Evolutionary conservation across 306 rosid species (phyloP), one percentile per base, ranked within the genome.

Genomic region (Sphenostylis stenocarpa): DNA sequence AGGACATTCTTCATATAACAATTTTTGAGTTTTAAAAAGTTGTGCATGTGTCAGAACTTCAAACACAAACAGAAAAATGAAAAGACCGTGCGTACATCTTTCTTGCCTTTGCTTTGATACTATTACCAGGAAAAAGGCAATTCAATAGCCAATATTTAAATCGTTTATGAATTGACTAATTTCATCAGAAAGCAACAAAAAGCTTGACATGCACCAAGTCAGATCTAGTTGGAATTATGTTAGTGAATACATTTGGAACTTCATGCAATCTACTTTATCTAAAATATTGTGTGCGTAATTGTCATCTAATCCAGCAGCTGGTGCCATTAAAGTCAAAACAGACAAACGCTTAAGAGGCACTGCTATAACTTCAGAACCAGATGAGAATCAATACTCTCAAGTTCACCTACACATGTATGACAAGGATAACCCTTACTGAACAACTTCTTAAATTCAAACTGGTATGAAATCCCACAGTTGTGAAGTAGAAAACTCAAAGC

Each of bases 11-110:
- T 57, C 45, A 72, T 71, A 51, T 11, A 61, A 82, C 77, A 72
- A 19, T 53, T 58, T 45, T 73, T 36, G 19, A 53, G 17, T 57
- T 67, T 81, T 43, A 26, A 68, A 34, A 39, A 67, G 44, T 20
- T 51, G 26, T 47, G 65, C 38, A 71, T 53, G 41, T 12, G 60
- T 82, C 44, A 79, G 66, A 55, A 57, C 53, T 70, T 44, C 56
- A 53, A 45, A 39, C 48, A 64, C 34, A 16, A 28, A 67, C 6
- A 68, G 47, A 0, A 31, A 4, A 4, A 72, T n/a, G n/a, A 36
- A 47, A 72, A 75, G 56, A 60, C 41, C 21, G 45, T 41, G 45
- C 20, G 28, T 11, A 39, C 17, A 51, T 76, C 15, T 45, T 45
- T 36, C 26, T 24, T 23, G 33, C 67, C 26, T 49, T 2, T n/a